Evolutionary conservation across 108 stramenopile species (phyloP), one percentile per base, ranked within the genome.

Genomic region (Cyclotella baltica): DNA sequence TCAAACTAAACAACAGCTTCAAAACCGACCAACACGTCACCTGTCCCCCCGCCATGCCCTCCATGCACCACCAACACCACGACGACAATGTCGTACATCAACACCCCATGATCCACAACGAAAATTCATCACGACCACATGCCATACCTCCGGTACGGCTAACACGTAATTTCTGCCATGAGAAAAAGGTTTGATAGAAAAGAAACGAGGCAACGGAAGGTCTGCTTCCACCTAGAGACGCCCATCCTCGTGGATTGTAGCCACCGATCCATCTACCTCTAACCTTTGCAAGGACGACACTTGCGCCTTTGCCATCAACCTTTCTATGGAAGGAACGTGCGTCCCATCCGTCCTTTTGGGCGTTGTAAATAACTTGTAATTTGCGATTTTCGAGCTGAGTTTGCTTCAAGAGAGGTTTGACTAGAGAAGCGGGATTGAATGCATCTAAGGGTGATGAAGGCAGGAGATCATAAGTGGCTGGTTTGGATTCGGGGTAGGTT

Each of bases 221-320:
- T 46, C 90, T 47, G 4, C 80, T 77, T 20, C 88, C 87, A 28
- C 90, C 90, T 48, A 85, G 67, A 20, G 83, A 81, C 11, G 88
- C 83, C 83, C 87, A 88, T 22, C 90, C 90, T 13, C 85, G 84
- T 18, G 90, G 90, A 77, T 92, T 92, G 81, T 92, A 89, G 33
- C 90, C 90, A 19, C 90, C 90, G 23, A 80, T 75, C 62, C 83
- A 68, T 57, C 48, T 52, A 9, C 72, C 79, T 15, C 52, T 18
- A 0, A 77, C 70, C n/a, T 71, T 83, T 0, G 79, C 87, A 25
- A 92, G 34, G 3, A 92, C 81, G 0, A 92, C 78, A 10, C 87
- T 78, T 23, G 90, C 88, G 15, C 90, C 90, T 69, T 85, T 86
- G 2, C 88, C 90, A 76, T 92, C 88, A 29, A 89, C 88, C 13